Base-by-base conservation (phyloP, 495 filamentous ascomycete genomes). In the Trichoderma orchidacearum region DNA sequence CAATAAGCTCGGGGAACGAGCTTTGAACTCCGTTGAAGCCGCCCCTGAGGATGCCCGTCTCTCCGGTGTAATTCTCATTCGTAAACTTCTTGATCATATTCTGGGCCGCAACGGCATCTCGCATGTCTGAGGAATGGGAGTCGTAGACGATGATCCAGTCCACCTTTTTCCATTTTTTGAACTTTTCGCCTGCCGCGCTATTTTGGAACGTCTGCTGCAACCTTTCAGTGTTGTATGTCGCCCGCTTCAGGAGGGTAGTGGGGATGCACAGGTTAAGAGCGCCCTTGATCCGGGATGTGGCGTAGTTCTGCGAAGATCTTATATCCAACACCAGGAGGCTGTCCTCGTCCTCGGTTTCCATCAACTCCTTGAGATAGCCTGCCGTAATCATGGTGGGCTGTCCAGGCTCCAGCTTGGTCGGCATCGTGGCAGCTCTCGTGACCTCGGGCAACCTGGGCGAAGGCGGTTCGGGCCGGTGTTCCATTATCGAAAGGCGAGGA, bases 231-330 rank as follows among this genome's bases (percentile, higher is more conserved):
- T 92, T 90, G 69, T 92, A 98, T 0, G 93, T 92, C 9, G 86
- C 83, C 54, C 93, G 78, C 68, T 96, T 98, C 38, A 97, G 71
- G 34, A 98, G 70, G 0, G 92, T 98, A 8, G 93, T 98, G 0
- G 93, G 93, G 56, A 97, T 94, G 59, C 94, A 97, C 12, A 98
- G 76, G 69, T 95, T 97, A 48, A 98, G 68, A 0, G 93, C 89
- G 5, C 84, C 84, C 38, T 72, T 65, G 21, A 98, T 87, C 27
- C 86, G 81, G 50, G 86, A 85, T 36, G 82, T 75, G 11, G 84
- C 76, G 65, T 84, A 96, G 62, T 90, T 87, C 9, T 89, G 85
- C 58, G 84, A 90, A 6, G 93, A 89, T 18, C 93, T 83, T 30
- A 98, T 79, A 69, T 98, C 93, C n/a, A 98, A 68, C 3, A 98